Percentiles rank a stretch among this genome's conserved stretches.
Conservation (phyloP, 441 rosid genomes). For the Euphorbia schlechtendalii region DNA sequence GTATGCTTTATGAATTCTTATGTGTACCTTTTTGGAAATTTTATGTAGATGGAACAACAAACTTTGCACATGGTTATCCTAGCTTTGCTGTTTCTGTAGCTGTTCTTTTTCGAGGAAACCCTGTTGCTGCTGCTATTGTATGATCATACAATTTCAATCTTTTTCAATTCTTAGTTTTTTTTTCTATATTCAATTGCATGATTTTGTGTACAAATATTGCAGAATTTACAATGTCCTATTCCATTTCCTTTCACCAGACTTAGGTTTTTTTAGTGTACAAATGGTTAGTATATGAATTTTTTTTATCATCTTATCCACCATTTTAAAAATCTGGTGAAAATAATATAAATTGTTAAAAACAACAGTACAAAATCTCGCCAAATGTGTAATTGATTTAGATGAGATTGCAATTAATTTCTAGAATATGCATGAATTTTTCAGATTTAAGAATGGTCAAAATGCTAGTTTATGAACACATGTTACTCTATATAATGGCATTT, state of each 20-base stretch:
- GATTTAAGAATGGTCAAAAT: no score
- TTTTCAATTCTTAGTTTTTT: background rate
- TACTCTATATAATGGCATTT: background rate
- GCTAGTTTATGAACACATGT: no score
- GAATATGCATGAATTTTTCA: no score
- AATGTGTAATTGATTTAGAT: background rate
- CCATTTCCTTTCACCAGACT: no score
- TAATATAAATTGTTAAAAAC: no score
- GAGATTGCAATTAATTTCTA: no score
- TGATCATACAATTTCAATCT: conserved; percentile 7
- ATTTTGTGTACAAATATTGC: background rate
- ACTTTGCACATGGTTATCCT: conserved; percentile 94
- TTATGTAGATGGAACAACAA: conserved; percentile 90
- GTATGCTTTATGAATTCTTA: background rate
- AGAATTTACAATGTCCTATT: background rate
- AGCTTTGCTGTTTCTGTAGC: conserved; percentile 97
- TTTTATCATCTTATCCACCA: background rate
- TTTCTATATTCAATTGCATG: background rate
- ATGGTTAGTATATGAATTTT: no score
- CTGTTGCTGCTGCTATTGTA: conserved; percentile 94
- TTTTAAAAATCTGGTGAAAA: background rate
- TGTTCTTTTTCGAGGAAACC: conserved; percentile 72
- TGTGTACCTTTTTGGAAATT: conserved; percentile 3
- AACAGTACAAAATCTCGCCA: no score
- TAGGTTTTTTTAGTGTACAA: background rate